Conservation (phyloP, 202 grass and related monocot species). For the Sporobolus alterniflorus region DNA sequence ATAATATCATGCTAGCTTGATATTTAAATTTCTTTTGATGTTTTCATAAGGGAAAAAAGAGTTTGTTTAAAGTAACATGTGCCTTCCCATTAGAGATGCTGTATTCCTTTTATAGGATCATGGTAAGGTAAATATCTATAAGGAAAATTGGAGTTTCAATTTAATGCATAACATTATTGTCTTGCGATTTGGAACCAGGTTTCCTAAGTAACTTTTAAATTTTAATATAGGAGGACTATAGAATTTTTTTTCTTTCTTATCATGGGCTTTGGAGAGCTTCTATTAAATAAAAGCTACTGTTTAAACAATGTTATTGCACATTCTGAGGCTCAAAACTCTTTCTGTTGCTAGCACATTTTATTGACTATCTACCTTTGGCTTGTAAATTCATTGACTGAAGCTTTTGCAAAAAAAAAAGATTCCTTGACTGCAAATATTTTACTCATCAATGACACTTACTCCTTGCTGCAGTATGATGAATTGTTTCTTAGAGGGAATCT, state of each 20-base stretch:
- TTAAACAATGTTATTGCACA: neutral
- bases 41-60: too few relatives aligned
- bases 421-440: slow-evolving; percentile 1
- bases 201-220: slow-evolving; percentile 7
- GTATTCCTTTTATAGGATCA: too few relatives aligned
- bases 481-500: slow-evolving; percentile 87
- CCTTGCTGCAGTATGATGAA: slow-evolving; percentile 87
- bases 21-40: too few relatives aligned
- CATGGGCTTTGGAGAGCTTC: neutral
- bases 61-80: too few relatives aligned
- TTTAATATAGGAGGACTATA: slow-evolving; percentile 4
- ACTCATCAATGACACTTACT: neutral
- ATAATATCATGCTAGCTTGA: too few relatives aligned
- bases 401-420: neutral
- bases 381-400: slow-evolving; percentile 14
- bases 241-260: neutral
- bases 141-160: slow-evolving; percentile 19
- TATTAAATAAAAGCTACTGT: neutral
- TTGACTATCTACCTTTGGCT: neutral
- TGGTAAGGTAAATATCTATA: too few relatives aligned
- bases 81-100: too few relatives aligned
- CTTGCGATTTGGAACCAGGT: neutral
- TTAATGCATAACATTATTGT: neutral
- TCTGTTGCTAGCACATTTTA: neutral
- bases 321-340: neutral